A percentile compares a stretch with the other conserved stretches of the same genome.
phyloP scores from a whole-genome alignment of 2,329 filamentous ascomycete species.

The Aspergillus awamori region DNA sequence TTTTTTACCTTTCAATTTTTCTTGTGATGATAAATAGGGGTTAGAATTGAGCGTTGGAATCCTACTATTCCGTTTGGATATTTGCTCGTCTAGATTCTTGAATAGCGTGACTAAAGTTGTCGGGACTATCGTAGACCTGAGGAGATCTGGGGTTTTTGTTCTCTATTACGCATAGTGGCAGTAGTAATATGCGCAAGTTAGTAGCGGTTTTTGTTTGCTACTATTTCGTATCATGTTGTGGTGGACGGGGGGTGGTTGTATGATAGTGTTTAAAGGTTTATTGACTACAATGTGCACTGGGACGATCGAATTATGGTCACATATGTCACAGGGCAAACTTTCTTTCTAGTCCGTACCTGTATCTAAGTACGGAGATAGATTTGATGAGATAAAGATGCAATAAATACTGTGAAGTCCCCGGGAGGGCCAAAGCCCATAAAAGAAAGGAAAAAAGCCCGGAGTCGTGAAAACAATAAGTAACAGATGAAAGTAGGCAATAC shows the following conservation, averaged over 20 bases:
- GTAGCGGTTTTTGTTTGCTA: too few relatives aligned
- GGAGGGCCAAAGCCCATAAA: background rate
- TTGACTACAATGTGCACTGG: background rate
- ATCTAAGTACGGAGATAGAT: background rate
- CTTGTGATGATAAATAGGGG: background rate
- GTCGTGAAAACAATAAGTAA: background rate
- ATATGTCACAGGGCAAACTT: too few relatives aligned
- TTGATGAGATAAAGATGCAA: background rate
- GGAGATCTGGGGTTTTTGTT: too few relatives aligned
- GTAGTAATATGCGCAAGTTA: too few relatives aligned
- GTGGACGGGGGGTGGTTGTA: too few relatives aligned
- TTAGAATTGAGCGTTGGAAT: background rate
- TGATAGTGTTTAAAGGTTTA: too few relatives aligned
- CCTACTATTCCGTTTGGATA: background rate
- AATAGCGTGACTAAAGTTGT: background rate
- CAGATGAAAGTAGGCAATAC: background rate
- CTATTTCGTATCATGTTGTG: too few relatives aligned
- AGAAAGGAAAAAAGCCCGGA: background rate
- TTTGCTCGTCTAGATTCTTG: background rate
- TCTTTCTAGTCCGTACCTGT: background rate
- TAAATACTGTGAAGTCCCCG: background rate
- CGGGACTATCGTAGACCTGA: too few relatives aligned
- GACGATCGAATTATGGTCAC: too few relatives aligned
- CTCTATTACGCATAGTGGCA: too few relatives aligned
- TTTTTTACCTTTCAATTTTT: background rate